These are phyloP conservation scores for Entomortierella chlamydospora DNA, from an alignment of 192 early-diverging fungal genomes.

Conservation along the genomic window DNA sequence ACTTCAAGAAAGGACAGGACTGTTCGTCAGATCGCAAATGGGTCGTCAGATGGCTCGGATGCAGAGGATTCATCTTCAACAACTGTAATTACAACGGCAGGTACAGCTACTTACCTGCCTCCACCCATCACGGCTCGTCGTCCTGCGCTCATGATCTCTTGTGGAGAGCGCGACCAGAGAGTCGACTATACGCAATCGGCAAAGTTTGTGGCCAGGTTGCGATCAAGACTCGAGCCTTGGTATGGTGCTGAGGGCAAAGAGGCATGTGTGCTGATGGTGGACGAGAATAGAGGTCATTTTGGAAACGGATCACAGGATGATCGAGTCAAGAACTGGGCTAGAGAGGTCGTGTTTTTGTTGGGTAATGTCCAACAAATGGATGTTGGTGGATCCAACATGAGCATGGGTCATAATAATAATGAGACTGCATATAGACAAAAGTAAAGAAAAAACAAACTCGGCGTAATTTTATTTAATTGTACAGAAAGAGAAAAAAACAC, in stretches of 20 bases:
- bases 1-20: too few relatives aligned
- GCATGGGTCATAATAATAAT: neutral
- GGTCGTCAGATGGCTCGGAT: too few relatives aligned
- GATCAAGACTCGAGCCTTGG: slow-evolving; percentile 27
- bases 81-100: too few relatives aligned
- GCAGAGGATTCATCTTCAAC: neutral
- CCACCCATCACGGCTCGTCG: slow-evolving; percentile 22
- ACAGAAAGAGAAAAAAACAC: neutral
- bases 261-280: slow-evolving; percentile 56
- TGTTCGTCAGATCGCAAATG: too few relatives aligned
- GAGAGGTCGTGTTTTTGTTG: slow-evolving; percentile 66
- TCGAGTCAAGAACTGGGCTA: slow-evolving; percentile 61
- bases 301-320: slow-evolving; percentile 60
- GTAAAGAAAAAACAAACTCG: neutral
- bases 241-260: slow-evolving; percentile 42
- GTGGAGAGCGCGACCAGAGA: slow-evolving; percentile 82
- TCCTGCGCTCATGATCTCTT: slow-evolving; percentile 79
- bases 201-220: slow-evolving; percentile 88
- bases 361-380: slow-evolving; percentile 56
- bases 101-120: slow-evolving; percentile 5
- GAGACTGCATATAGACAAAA: neutral
- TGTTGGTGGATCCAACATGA: neutral
- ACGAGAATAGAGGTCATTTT: slow-evolving; percentile 66
- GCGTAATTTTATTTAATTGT: neutral
- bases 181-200: slow-evolving; percentile 87